Percentiles rank a stretch among this genome's conserved stretches.
Conservation (phyloP, 73 alveolate genomes). For the Tetrahymena elliotti region DNA sequence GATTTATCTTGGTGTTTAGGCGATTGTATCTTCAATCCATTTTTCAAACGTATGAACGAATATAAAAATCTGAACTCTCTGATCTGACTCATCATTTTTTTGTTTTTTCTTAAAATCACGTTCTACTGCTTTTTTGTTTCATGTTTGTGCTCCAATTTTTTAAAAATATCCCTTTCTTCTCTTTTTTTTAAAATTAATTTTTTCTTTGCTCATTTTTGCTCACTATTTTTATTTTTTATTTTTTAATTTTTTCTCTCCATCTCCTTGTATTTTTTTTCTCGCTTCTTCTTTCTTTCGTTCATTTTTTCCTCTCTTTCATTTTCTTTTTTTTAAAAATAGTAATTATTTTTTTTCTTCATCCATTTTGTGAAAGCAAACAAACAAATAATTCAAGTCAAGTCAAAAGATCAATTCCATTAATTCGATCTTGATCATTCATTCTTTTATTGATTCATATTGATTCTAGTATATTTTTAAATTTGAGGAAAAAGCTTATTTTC, state of each 20-base stretch:
- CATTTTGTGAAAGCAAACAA: neutral
- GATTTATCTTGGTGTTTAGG: too few species aligned
- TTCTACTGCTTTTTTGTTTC: neutral
- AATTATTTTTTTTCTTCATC: neutral
- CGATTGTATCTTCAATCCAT: neutral
- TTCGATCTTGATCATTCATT: neutral
- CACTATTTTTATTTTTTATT: neutral
- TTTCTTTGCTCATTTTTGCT: neutral
- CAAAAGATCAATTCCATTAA: too few species aligned
- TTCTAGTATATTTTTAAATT: neutral
- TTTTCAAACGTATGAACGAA: neutral
- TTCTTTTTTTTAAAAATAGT: neutral
- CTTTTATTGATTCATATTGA: too few species aligned
- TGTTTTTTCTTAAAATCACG: neutral
- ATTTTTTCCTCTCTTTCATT: neutral
- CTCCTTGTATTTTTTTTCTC: neutral
- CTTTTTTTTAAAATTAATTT: neutral
- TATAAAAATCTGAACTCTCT: neutral
- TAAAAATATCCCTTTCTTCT: neutral
- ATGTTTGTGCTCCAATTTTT: neutral
- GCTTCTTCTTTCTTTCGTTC: neutral
- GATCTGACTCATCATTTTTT: neutral
- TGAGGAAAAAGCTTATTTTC: neutral
- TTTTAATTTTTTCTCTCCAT: neutral
- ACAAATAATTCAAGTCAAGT: too few species aligned